phyloP scores from a whole-genome alignment of 192 early-diverging fungal genomes.

The Jimgerdemannia lactiflua region DNA sequence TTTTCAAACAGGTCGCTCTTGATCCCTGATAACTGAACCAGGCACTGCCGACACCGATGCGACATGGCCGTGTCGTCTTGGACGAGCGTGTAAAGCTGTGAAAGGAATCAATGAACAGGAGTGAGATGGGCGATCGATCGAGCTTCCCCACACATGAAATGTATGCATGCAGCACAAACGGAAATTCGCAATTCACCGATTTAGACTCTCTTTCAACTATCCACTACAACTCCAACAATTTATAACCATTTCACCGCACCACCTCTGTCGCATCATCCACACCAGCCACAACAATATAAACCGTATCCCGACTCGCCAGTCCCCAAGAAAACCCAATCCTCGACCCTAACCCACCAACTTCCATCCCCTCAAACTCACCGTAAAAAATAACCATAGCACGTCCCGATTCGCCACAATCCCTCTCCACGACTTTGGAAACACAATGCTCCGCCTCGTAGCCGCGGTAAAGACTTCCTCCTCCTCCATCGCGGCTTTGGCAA shows the following conservation, averaged over 20 bases:
- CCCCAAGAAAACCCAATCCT: too few species aligned
- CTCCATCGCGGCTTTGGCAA: slow-evolving; percentile 1
- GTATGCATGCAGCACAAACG: too few species aligned
- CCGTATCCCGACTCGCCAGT: too few species aligned
- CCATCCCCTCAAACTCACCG: slow-evolving; percentile 30
- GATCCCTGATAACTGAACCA: slow-evolving; percentile 62
- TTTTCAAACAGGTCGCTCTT: slow-evolving; percentile 52
- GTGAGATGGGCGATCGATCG: background rate
- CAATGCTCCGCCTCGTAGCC: slow-evolving; percentile 16
- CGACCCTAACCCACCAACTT: background rate
- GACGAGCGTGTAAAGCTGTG: slow-evolving; percentile 40
- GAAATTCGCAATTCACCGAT: too few species aligned
- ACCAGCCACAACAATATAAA: too few species aligned
- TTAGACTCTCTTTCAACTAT: background rate
- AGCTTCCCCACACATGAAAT: too few species aligned
- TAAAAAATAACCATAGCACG: slow-evolving; percentile 63
- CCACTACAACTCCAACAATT: too few species aligned
- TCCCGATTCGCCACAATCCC: slow-evolving; percentile 51
- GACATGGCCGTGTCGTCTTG: slow-evolving; percentile 44
- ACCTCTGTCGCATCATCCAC: too few species aligned
- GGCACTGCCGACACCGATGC: slow-evolving; percentile 54
- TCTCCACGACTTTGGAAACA: slow-evolving; percentile 50
- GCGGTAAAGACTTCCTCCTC: slow-evolving; percentile 5
- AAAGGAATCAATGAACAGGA: background rate
- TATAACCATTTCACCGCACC: too few species aligned